Evolutionary conservation across 768 basidiomycete genomes (phyloP).

Genomic region (Tricholoma matsutake): DNA sequence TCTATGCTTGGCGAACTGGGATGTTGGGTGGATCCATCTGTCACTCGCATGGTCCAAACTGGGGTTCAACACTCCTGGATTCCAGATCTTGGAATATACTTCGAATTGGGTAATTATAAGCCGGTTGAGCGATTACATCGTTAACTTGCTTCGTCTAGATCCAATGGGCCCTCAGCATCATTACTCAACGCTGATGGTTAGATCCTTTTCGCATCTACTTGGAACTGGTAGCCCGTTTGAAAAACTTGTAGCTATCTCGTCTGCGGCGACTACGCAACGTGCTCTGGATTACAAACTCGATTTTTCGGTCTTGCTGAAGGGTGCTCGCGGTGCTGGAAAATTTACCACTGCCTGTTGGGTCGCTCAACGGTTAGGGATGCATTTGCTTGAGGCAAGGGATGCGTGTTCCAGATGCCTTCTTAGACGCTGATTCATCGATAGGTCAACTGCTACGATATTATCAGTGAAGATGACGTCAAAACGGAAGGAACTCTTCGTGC

Average conservation of each 20-base stretch:
- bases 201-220: slow-evolving; percentile 24
- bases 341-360: slow-evolving; percentile 56
- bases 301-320: slow-evolving; percentile 74
- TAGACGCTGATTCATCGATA: slow-evolving; percentile 26
- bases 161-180: slow-evolving; percentile 21
- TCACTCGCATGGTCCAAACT: slow-evolving; percentile 75
- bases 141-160: slow-evolving; percentile 12
- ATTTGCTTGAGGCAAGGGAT: slow-evolving; percentile 65
- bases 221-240: slow-evolving; percentile 35
- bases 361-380: slow-evolving; percentile 65
- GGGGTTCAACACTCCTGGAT: slow-evolving; percentile 70
- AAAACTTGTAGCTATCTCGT: slow-evolving; percentile 54
- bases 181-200: slow-evolving; percentile 19
- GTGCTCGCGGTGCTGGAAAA: slow-evolving; percentile 81
- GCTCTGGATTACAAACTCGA: slow-evolving; percentile 61
- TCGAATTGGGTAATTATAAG: slow-evolving; percentile 44
- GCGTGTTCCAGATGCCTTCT: not conserved
- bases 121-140: not conserved
- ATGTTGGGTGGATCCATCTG: slow-evolving; percentile 73
- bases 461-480: slow-evolving; percentile 74
- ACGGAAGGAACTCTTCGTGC: slow-evolving; percentile 72
- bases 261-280: slow-evolving; percentile 54
- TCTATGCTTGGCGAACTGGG: slow-evolving; percentile 70
- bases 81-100: slow-evolving; percentile 49
- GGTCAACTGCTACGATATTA: slow-evolving; percentile 83